phyloP scores from a whole-genome alignment of 2,329 filamentous ascomycete species.

The Cercospora beticola region DNA sequence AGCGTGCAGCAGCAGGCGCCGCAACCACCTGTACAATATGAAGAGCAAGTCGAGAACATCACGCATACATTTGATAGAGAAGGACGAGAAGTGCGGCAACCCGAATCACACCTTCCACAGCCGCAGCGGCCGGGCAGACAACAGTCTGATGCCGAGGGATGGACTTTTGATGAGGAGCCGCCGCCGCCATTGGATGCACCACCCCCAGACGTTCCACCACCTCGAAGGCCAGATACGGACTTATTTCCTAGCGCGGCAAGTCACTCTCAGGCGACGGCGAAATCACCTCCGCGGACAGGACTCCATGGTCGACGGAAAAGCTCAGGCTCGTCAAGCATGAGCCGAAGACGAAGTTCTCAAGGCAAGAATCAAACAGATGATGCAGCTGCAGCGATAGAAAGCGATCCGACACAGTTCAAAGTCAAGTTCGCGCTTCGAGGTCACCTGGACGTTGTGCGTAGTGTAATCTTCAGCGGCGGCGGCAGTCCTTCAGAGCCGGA shows the following conservation, averaged over 20 bases:
- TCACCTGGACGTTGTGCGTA: conserved; percentile 89
- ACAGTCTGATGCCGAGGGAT: conserved; percentile 62
- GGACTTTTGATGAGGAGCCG: conserved; percentile 83
- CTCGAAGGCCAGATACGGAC: conserved; percentile 77
- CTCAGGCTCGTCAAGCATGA: conserved; percentile 55
- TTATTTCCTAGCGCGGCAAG: conserved; percentile 74
- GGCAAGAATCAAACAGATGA: conserved; percentile 56
- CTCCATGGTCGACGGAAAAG: conserved; percentile 75
- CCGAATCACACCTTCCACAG: conserved; percentile 29
- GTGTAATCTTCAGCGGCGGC: conserved; percentile 94
- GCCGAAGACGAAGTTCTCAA: conserved; percentile 64
- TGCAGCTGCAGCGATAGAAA: conserved; percentile 44
- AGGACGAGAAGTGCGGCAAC: conserved; percentile 54
- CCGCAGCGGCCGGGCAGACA: conserved; percentile 24
- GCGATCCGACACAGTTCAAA: conserved; percentile 79
- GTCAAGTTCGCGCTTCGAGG: conserved; percentile 88
- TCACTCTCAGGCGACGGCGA: conserved; percentile 63
- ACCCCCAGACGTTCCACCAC: conserved; percentile 48
- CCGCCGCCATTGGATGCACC: conserved; percentile 51
- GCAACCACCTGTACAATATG: conserved; percentile 39
- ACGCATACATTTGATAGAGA: conserved; percentile 60
- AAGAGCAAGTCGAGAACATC: conserved; percentile 59
- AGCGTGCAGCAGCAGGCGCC: conserved; percentile 28
- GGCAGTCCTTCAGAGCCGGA: conserved; percentile 94
- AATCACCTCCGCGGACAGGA: conserved; percentile 70